Evolutionary conservation across 192 early-diverging fungal genomes (phyloP), one percentile per base, ranked within the genome.

Genomic region (Backusella circina): DNA sequence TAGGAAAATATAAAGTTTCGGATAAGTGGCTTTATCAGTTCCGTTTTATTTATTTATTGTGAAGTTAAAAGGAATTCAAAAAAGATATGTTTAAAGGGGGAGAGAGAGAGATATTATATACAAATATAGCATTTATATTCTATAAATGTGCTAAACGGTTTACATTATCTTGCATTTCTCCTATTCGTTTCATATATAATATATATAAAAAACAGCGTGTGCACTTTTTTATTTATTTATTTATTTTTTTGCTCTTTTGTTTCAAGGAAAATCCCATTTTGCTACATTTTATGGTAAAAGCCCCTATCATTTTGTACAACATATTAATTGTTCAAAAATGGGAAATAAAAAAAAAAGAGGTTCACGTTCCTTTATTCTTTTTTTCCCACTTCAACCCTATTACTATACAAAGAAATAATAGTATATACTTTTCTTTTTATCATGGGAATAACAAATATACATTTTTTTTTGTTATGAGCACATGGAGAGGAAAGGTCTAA

Each of bases 41-140:
- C 54, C 54, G 54, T 47, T 47, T 0, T 47, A 18, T 47, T 57
- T 57, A 57, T 57, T 57, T 57, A 61, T 13, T 26, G 54, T 28
- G 12, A 61, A 51, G 21, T 21, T n/a, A 51, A 61, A 61, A 61
- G 54, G 26, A 61, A 61, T 61, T 61, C 23, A 47, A 47, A 28
- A 61, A 23, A 21, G 23, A 26, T n/a, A 51, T 9, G 23, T 13
- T 57, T 26, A 57, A 26, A 57, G 21, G 51, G 21, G 44, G 16
- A 35, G 33, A 35, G 44, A 5, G 10, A 15, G 16, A n/a, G 10
- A 57, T 26, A 26, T 44, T 44, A 57, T 57, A 57, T 57, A 57
- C 54, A 57, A 57, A 57, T 57, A 57, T 57, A 57, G 54, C n/a
- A 57, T 57, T 57, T 57, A 57, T 61, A 61, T 61, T 61, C 54